Evolutionary conservation across 2,329 filamentous ascomycete genomes (phyloP), one percentile per base, ranked within the genome.

Genomic region (Dothistroma septosporum): DNA sequence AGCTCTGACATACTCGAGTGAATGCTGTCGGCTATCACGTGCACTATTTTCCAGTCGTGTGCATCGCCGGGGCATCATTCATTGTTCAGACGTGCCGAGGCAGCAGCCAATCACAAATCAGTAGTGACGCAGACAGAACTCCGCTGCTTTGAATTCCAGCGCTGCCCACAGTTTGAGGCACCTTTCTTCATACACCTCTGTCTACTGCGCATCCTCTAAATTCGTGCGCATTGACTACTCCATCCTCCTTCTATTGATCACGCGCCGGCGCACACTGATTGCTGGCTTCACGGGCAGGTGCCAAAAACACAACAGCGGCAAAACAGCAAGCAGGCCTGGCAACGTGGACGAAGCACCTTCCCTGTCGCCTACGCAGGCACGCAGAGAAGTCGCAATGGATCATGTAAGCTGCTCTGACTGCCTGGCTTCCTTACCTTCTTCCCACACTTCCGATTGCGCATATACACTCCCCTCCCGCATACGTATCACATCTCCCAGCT

Each of bases 361-460:
- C 50, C 48, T 59, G 53, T 53, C 55, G 54, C 63, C 58, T 63
- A 44, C 49, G 35, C 63, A 62, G 59, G 64, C 62, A 62, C 63
- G 58, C 50, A 24, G 24, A 44, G 9, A 44, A 44, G 9, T 44
- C 41, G 16, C 41, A 44, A 44, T 44, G 41, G 41, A 44, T n/a
- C 41, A 57, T 21, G 57, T 64, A 61, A 64, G 59, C 53, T 53
- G 44, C 55, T 44, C 41, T 44, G 41, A 44, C 41, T 44, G 41
- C 14, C 41, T n/a, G n/a, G 2, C n/a, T 19, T 44, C 41, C 2
- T 19, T n/a, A 44, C 41, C n/a, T 37, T 37, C 7, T 9, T 50
- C 47, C 47, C 21, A 16, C 21, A 9, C 47, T 50, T 50, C 19
- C 28, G 28, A 19, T 50, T 28, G 47, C 28, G 47, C 47, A 19